Evolutionary conservation across 345 rosid species (phyloP), one percentile per base, ranked within the genome.

Genomic region (Arabidopsis arenosa): DNA sequence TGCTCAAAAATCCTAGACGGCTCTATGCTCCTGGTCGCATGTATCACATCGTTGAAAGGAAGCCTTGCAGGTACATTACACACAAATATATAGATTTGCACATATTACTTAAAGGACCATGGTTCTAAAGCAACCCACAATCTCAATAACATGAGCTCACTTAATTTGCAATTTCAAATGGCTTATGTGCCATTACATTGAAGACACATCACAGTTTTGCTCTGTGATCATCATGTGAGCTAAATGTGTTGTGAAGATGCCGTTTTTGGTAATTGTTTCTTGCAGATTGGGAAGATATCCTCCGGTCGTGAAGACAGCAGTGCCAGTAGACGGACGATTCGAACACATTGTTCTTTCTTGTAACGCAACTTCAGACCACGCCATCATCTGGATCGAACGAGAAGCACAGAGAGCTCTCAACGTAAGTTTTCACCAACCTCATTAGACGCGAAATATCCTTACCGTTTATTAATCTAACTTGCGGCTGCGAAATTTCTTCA

Each of bases 21-120:
- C 83, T 95, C 14, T 92, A 95, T 73, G 97, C 99, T 73, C 99
- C 97, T 18, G 97, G 99, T 73, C 96, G 97, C 62, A 88, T 95
- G 79, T 95, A 95, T 79, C 99, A 95, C 80, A 92, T 95, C 47
- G 99, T 95, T 4, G 96, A 95, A 70, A 79, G 99, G 79, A 95
- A 85, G 82, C 96, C 83, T 61, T 88, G 78, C 88, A 90, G 94
- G 97, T 95, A 85, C 8, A 14, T 28, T 9, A 30, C 15, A 45
- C 59, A 61, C 60, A 8, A 8, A 7, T 47, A 4, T 15, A n/a
- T 2, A 47, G 21, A 47, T 14, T 9, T 18, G 14, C 48, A 44
- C 48, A 44, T 13, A 13, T 13, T 12, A 14, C 48, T 43, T 8
- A 23, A 67, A 40, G 51, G 10, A 52, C 51, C 28, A 3, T 53